These are phyloP conservation scores for Trypanosomatidae sp. DNA, from an alignment of 208 protist species.

Conservation along the genomic window DNA sequence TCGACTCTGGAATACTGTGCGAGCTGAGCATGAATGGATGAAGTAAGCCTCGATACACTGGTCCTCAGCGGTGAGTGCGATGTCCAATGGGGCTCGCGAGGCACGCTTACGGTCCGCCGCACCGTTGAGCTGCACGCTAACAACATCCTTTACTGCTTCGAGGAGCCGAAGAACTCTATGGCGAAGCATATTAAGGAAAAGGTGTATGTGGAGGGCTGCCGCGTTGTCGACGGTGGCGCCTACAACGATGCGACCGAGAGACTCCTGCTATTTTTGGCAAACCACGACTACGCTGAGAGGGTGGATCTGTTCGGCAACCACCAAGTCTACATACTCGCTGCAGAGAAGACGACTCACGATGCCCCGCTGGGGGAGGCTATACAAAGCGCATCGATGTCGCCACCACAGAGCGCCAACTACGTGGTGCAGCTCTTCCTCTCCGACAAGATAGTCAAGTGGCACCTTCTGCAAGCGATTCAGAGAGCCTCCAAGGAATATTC, in stretches of 20 bases:
- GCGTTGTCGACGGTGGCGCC: conserved; percentile 49
- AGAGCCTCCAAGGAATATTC: conserved; percentile 27
- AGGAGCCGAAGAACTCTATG: conserved; percentile 63
- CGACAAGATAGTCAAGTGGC: conserved; percentile 61
- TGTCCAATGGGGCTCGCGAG: conserved; percentile 32
- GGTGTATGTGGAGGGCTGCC: conserved; percentile 47
- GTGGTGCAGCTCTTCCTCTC: conserved; percentile 34
- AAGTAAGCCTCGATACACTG: conserved; percentile 48
- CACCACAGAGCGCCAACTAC: conserved; percentile 14
- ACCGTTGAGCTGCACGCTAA: conserved; percentile 63
- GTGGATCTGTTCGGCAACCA: conserved; percentile 46
- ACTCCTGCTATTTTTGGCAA: conserved; percentile 42
- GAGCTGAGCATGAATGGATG: conserved; percentile 19
- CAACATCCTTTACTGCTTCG: conserved; percentile 57
- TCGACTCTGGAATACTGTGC: background rate
- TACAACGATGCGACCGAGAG: conserved; percentile 20
- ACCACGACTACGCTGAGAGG: conserved; percentile 51
- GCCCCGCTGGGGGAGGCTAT: background rate
- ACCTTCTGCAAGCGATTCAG: conserved; percentile 37
- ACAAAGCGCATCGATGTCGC: background rate
- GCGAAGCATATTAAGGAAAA: conserved; percentile 56
- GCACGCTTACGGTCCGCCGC: conserved; percentile 24
- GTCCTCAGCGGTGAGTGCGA: conserved; percentile 37
- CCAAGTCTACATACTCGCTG: conserved; percentile 24
- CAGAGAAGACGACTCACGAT: background rate